Evolutionary conservation across 1,139 yeast genomes (phyloP), one percentile per base, ranked within the genome.

Genomic region (Yamadazyma epiphylla): DNA sequence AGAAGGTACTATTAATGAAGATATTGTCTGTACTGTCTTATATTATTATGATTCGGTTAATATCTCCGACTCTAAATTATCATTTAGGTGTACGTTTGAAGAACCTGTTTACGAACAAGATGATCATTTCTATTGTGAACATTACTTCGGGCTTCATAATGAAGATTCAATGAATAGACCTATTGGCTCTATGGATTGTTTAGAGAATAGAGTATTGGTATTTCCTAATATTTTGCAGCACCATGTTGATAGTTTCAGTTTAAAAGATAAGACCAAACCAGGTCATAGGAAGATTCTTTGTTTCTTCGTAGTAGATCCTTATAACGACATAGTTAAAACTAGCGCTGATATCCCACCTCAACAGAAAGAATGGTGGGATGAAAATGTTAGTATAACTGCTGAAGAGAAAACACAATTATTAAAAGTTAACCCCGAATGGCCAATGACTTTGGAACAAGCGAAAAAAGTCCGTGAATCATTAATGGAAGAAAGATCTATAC

Each of bases 31-130:
- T 2, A 64, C 72, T 2, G 50, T 58, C 1, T 43, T 67, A 24
- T 67, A 65, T 46, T 67, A 67, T 42, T 68, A 67, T 37, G 73
- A 68, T 36, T 37, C 48, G 11, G 67, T 60, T 13, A 67, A 67
- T 40, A 64, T 67, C 30, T 46, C 60, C 4, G 62, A 59, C 19
- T 60, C 70, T 4, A 46, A 35, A 13, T 47, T 68, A 15, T 44
- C 56, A 5, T 67, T 66, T 44, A 47, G 66, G 33, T 37, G 48
- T 3, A 50, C 55, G 0, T 51, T 42, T 34, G 60, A 53, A 16
- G 68, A 60, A 22, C 69, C 71, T 2, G 22, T 28, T 0, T 66
- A 66, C 44, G 67, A 56, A 28, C 70, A 64, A 39, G 48, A 45
- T 22, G 74, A 67, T 37, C 32, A 21, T 0, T 28, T 34, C 13